Evolutionary conservation across 2,329 filamentous ascomycete species (phyloP).

Genomic region (Pestalotiopsis sp.): DNA sequence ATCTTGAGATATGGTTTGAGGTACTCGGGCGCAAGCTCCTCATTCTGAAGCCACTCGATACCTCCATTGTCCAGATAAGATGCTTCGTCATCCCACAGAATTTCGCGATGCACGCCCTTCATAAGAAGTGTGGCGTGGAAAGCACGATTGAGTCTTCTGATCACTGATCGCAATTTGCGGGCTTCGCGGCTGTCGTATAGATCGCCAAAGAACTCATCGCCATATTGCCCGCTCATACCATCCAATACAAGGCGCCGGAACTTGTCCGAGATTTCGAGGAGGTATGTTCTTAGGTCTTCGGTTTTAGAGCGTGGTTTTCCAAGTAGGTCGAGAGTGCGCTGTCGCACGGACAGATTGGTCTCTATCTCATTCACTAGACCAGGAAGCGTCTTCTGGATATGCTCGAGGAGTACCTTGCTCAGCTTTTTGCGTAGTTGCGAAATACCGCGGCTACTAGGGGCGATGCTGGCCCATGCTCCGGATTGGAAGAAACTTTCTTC

Average conservation of each 20-base stretch:
- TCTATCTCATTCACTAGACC: constrained; percentile 31
- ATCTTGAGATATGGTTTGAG: constrained; percentile 32
- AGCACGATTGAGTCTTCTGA: constrained; percentile 34
- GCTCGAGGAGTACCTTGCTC: constrained; percentile 35
- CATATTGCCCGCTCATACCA: constrained; percentile 43
- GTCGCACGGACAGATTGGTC: constrained; percentile 19
- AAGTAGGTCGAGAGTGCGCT: constrained; percentile 22
- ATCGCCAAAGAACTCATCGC: constrained; percentile 41
- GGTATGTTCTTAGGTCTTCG: constrained; percentile 32
- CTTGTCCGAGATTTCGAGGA: constrained; percentile 37
- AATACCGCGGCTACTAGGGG: constrained; percentile 36
- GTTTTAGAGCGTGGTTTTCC: constrained; percentile 29
- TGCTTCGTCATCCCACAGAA: constrained; percentile 13
- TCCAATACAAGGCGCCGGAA: constrained; percentile 41
- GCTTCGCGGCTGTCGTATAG: constrained; percentile 25
- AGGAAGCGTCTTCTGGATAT: constrained; percentile 32
- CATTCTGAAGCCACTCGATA: not conserved
- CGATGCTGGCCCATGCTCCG: constrained; percentile 29
- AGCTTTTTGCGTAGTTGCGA: constrained; percentile 39
- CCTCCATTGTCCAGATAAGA: not conserved
- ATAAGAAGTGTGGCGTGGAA: constrained; percentile 31
- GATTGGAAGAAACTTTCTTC: constrained; percentile 35
- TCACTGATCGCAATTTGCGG: constrained; percentile 32
- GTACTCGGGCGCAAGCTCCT: constrained; percentile 23
- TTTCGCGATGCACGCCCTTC: constrained; percentile 28